phyloP scores from a whole-genome alignment of 805 yeast species.

The Barnettozyma siamensis region DNA sequence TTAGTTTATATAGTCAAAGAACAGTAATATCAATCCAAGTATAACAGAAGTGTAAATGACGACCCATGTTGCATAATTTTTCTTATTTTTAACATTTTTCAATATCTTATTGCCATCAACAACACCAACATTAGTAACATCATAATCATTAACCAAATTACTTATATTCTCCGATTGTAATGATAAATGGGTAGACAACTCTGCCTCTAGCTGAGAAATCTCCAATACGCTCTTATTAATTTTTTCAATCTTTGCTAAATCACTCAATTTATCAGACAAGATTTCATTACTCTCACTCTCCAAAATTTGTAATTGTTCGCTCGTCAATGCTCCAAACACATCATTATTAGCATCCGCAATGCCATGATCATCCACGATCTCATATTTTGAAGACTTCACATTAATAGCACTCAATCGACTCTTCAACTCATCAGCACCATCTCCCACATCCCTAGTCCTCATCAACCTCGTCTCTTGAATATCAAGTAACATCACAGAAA shows the following conservation, averaged over 20 bases:
- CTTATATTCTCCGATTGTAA: slow-evolving; percentile 68
- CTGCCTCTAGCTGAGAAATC: slow-evolving; percentile 68
- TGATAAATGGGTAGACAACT: slow-evolving; percentile 65
- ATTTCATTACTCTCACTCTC: slow-evolving; percentile 54
- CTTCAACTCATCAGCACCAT: slow-evolving; percentile 16
- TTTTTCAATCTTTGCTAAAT: slow-evolving; percentile 52
- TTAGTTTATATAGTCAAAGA: slow-evolving; percentile 44
- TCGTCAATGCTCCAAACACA: slow-evolving; percentile 25
- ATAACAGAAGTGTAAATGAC: slow-evolving; percentile 50
- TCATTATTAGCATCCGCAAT: slow-evolving; percentile 20
- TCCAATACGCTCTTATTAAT: slow-evolving; percentile 63
- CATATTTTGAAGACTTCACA: slow-evolving; percentile 24
- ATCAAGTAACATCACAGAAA: slow-evolving; percentile 19
- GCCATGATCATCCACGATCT: slow-evolving; percentile 8
- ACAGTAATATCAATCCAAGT: slow-evolving; percentile 50
- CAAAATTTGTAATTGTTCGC: slow-evolving; percentile 53
- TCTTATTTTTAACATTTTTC: slow-evolving; percentile 59
- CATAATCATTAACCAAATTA: slow-evolving; percentile 58
- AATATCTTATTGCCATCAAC: slow-evolving; percentile 66
- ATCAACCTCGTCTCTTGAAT: slow-evolving; percentile 24
- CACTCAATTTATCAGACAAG: slow-evolving; percentile 50
- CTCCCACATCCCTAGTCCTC: slow-evolving; percentile 20
- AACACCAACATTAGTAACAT: slow-evolving; percentile 59
- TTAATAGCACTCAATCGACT: slow-evolving; percentile 12
- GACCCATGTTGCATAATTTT: slow-evolving; percentile 54